phyloP scores from a whole-genome alignment of 2,329 filamentous ascomycete species.

The Pezicula rhizophila region DNA sequence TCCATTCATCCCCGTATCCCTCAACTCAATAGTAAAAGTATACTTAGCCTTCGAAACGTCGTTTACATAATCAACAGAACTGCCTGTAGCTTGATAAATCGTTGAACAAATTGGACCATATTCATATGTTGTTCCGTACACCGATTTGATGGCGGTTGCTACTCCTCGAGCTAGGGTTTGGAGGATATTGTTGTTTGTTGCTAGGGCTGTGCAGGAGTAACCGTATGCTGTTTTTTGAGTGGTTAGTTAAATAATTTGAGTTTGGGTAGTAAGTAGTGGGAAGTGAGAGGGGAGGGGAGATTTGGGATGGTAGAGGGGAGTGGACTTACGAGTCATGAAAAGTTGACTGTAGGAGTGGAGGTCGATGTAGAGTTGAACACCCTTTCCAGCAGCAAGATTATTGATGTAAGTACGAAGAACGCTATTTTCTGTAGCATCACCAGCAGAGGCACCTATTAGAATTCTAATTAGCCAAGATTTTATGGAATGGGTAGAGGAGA shows the following conservation, averaged over 20 bases:
- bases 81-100: constrained; percentile 51
- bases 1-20: constrained; percentile 41
- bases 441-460: constrained; percentile 29
- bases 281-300: not conserved
- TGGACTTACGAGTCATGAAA: constrained; percentile 39
- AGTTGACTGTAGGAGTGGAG: constrained; percentile 59
- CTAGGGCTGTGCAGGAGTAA: constrained; percentile 45
- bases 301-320: no score
- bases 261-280: constrained; percentile 17
- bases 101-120: constrained; percentile 49
- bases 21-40: constrained; percentile 41
- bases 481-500: constrained; percentile 50
- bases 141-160: constrained; percentile 47
- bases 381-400: constrained; percentile 35
- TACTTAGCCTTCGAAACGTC: constrained; percentile 29
- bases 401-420: constrained; percentile 42
- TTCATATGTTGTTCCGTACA: constrained; percentile 39
- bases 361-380: constrained; percentile 58
- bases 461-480: constrained; percentile 12
- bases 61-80: constrained; percentile 37
- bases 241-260: not conserved
- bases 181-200: constrained; percentile 42
- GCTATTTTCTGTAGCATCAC: constrained; percentile 46
- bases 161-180: constrained; percentile 41
- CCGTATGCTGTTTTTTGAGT: constrained; percentile 39